A percentile compares a stretch with the other conserved stretches of the same genome.
Conservation (phyloP, 1,139 yeast species). For the Sugiyamaella castrensis region DNA sequence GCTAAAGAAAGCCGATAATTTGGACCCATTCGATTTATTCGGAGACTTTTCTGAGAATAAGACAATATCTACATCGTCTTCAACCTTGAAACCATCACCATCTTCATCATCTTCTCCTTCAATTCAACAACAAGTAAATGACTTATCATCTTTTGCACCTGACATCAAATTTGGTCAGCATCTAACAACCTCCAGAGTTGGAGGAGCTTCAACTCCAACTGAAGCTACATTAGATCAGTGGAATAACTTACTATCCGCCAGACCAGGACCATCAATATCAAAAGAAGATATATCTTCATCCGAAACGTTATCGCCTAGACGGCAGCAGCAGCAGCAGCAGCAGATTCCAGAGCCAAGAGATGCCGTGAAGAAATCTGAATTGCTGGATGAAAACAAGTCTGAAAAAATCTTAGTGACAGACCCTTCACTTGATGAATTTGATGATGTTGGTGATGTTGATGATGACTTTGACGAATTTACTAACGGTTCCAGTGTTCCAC, state of each 20-base stretch:
- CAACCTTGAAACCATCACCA: background rate
- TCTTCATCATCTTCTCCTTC: background rate
- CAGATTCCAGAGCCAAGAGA: no score
- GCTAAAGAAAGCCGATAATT: background rate
- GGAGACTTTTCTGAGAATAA: no score
- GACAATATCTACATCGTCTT: no score
- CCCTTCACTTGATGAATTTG: conserved; percentile 5
- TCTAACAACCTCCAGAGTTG: conserved; percentile 5
- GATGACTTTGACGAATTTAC: conserved; percentile 17
- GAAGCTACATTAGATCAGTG: conserved; percentile 12
- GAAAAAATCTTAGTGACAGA: background rate
- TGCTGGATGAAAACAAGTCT: no score
- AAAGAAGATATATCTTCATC: background rate
- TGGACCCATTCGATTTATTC: background rate
- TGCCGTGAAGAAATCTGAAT: no score
- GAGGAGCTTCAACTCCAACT: background rate
- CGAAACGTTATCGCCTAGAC: background rate
- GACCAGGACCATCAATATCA: conserved; percentile 14
- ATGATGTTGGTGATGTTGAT: conserved; percentile 13
- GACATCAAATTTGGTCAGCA: conserved; percentile 23
- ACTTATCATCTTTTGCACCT: conserved; percentile 13
- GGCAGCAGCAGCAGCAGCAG: no score
- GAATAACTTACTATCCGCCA: conserved; percentile 17
- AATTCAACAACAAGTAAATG: conserved; percentile 6
- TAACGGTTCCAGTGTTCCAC: conserved; percentile 18